Conservation (phyloP, 78 protist species). For the slime mould (Dictyostelium discoideum) region dicty_2.7 NC_007088.5:2385501-2386000, state of each 20-base stretch:
- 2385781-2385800: neutral
- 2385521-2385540: no score
- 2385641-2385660: conserved; percentile 6
- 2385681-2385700: neutral
- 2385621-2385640: conserved; percentile 43
- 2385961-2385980: neutral
- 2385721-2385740: conserved; percentile 3
- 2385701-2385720: neutral
- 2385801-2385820: neutral
- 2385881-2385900: neutral
- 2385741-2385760: conserved; percentile 41
- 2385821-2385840: neutral
- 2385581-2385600: no score
- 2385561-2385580: no score
- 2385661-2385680: conserved; percentile 75
- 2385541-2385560: no score
- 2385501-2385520: no score
- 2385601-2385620: conserved; percentile 1
- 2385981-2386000: neutral
- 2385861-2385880: neutral
- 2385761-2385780: neutral
- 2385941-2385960: neutral
- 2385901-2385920: neutral
- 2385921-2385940: neutral
- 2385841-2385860: neutral